Evolutionary conservation across 116 monocot species (phyloP).

Genomic region (Cymodocea nodosa): DNA sequence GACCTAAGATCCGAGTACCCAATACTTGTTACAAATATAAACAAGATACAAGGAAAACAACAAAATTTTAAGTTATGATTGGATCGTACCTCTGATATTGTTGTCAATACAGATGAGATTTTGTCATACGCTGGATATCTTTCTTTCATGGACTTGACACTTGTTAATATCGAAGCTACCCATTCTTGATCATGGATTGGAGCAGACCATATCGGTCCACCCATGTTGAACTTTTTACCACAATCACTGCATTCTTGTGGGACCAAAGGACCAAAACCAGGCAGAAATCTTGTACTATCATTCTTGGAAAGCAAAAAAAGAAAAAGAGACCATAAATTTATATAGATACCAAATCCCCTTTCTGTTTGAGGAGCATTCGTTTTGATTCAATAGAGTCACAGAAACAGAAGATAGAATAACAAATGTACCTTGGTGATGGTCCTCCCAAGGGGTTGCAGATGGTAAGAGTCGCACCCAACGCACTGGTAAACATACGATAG

Average conservation of each 20-base stretch:
- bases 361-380: background rate
- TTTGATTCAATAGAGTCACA: background rate
- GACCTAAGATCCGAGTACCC: no score
- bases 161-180: conserved; percentile 54
- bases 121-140: conserved; percentile 87
- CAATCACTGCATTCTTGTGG: conserved; percentile 75
- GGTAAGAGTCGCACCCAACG: conserved; percentile 92
- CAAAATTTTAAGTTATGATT: no score
- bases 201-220: conserved; percentile 95
- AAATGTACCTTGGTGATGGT: conserved; percentile 54
- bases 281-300: conserved; percentile 54
- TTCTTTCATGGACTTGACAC: conserved; percentile 55
- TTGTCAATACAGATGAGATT: conserved; percentile 71
- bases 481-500: conserved; percentile 95
- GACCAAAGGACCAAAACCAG: conserved; percentile 75
- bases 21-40: no score
- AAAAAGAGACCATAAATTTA: background rate
- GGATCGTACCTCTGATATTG: conserved; percentile 69
- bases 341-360: background rate
- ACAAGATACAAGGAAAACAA: no score
- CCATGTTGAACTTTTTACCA: conserved; percentile 86
- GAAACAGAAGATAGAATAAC: background rate
- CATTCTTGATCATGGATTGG: conserved; percentile 93
- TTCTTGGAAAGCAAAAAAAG: conserved; percentile 32
- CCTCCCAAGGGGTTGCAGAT: conserved; percentile 78